These are phyloP conservation scores for Colletotrichum sidae DNA, from an alignment of 2,329 filamentous ascomycete species.

Conservation along the genomic window DNA sequence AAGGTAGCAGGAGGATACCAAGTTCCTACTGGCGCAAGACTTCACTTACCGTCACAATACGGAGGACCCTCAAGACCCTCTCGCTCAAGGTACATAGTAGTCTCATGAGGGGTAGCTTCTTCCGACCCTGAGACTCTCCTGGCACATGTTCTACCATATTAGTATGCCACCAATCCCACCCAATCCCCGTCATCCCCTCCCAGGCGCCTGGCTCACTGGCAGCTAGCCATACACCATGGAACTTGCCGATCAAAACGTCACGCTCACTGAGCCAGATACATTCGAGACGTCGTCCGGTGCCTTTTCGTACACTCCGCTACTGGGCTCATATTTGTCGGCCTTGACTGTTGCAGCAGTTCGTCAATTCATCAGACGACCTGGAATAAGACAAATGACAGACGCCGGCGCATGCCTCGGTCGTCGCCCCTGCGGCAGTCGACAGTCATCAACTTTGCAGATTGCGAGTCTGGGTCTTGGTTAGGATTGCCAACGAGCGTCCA, in stretches of 20 bases:
- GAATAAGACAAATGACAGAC: conserved; percentile 6
- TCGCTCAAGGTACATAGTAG: too few species aligned
- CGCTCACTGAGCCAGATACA: not conserved
- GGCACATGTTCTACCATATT: not conserved
- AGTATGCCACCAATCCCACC: not conserved
- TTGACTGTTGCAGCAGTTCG: not conserved
- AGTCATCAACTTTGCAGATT: not conserved
- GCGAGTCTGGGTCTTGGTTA: not conserved
- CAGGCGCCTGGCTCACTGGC: conserved; percentile 11
- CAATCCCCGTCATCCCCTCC: conserved; percentile 4
- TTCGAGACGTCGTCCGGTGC: too few species aligned
- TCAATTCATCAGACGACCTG: conserved; percentile 18
- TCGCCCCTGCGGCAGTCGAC: not conserved
- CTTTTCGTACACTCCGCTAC: too few species aligned
- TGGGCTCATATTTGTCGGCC: not conserved
- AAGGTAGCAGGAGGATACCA: too few species aligned
- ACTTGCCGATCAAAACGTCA: conserved; percentile 5
- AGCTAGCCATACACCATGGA: not conserved
- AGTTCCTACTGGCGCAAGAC: too few species aligned
- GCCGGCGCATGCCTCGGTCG: not conserved
- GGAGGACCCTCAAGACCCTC: too few species aligned
- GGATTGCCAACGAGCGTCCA: not conserved
- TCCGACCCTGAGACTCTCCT: too few species aligned
- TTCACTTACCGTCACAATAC: too few species aligned
- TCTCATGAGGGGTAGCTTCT: too few species aligned